Conservation (phyloP, 1,139 yeast species). For the Kodamaea sp. region DNA sequence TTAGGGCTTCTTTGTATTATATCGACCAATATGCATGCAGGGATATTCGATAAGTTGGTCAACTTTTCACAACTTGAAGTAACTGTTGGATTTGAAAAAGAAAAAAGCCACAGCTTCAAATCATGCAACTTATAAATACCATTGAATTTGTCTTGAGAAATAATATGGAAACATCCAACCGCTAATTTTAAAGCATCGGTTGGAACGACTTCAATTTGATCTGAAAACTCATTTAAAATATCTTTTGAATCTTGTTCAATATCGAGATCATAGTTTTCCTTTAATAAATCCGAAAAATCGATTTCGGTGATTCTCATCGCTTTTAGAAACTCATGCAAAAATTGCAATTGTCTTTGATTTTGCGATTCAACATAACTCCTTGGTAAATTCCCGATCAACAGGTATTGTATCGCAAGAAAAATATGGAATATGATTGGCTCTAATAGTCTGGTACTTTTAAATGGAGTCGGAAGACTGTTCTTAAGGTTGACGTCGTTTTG, state of each 20-base stretch:
- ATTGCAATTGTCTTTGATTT: neutral
- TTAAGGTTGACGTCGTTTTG: neutral
- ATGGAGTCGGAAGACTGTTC: neutral
- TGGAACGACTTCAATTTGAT: neutral
- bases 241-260: slow-evolving; percentile 1
- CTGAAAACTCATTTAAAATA: neutral
- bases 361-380: neutral
- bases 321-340: neutral
- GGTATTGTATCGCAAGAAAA: slow-evolving; percentile 6
- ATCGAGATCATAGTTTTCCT: too few species aligned
- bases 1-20: slow-evolving; percentile 35
- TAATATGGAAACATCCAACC: neutral
- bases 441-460: slow-evolving; percentile 3
- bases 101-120: slow-evolving; percentile 24
- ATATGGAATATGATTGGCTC: slow-evolving; percentile 17
- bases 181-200: neutral
- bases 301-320: neutral
- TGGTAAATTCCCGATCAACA: neutral
- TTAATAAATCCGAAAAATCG: too few species aligned
- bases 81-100: slow-evolving; percentile 25
- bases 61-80: slow-evolving; percentile 28
- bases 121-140: slow-evolving; percentile 2
- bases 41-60: slow-evolving; percentile 27
- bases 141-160: slow-evolving; percentile 5
- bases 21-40: slow-evolving; percentile 35